Percentiles rank a stretch among this genome's conserved stretches.
phyloP scores from a whole-genome alignment of 179 eudicot genomes.

The Amaranthus tricolor region DNA sequence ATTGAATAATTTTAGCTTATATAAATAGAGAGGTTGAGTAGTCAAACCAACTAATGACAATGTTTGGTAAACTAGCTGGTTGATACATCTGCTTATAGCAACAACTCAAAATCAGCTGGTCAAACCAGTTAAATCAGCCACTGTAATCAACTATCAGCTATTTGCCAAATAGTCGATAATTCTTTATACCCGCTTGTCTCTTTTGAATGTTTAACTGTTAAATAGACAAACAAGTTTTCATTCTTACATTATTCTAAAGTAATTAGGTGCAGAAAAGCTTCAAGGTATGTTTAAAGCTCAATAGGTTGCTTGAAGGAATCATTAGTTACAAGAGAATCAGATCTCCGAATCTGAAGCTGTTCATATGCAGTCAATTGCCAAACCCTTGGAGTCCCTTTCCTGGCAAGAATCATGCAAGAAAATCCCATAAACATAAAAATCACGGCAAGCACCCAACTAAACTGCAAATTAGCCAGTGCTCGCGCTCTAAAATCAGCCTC shows the following conservation, averaged over 20 bases:
- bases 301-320: conserved; percentile 32
- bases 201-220: background rate
- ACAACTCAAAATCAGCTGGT: too few species aligned
- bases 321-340: conserved; percentile 24
- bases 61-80: too few species aligned
- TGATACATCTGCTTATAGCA: too few species aligned
- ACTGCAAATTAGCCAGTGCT: conserved; percentile 80
- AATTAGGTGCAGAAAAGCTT: background rate
- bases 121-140: background rate
- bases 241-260: background rate
- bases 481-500: conserved; percentile 68
- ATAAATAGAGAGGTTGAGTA: too few species aligned
- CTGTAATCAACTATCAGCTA: background rate
- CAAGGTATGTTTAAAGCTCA: conserved; percentile 19
- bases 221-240: background rate
- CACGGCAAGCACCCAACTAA: conserved; percentile 84
- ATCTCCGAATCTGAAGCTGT: conserved; percentile 30
- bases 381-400: conserved; percentile 23
- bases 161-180: background rate
- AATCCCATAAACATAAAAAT: conserved; percentile 48
- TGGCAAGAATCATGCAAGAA: conserved; percentile 36
- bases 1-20: too few species aligned
- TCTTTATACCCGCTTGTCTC: background rate
- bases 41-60: too few species aligned
- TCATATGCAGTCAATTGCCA: conserved; percentile 31